Evolutionary conservation across 106 monocot genomes (phyloP), one percentile per base, ranked within the genome.

Genomic region (Dactylorhiza incarnata): DNA sequence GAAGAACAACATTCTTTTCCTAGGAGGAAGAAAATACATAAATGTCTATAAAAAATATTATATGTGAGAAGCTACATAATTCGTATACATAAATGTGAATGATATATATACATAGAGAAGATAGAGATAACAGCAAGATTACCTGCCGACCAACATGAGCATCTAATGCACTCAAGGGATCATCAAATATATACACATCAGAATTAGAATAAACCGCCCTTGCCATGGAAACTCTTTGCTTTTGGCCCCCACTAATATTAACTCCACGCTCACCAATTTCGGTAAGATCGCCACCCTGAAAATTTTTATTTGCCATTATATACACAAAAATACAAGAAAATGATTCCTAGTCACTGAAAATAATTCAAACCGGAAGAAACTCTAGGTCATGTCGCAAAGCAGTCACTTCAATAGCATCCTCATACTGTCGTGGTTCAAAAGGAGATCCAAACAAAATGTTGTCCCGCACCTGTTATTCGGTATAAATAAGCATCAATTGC

Each of bases 211-310:
- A 99, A 16, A 99, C 91, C 73, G 99, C 94, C 68, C 99, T 86
- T 83, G 99, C 99, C 99, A 99, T 88, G 61, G 99, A 99, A 76
- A 99, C 94, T 85, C 99, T 94, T 78, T 99, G 99, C 79, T 99
- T 99, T 77, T 99, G 99, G 46, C 99, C 99, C 61, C 99, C 99
- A 82, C 99, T 99, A 46, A 99, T 99, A 78, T 94, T 99, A 6
- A 99, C 99, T 65, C 99, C 99, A 75, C 99, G 89, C 86, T 99
- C 99, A 76, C 99, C 99, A 85, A 99, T 99, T 74, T 99, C 99
- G 56, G 99, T 99, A 47, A 99, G 89, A 82, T 99, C 99, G 54
- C 94, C 94, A 73, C 99, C 99, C 99, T 99, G 71, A 78, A 48
- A 71, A 71, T 0, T 3, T 46, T 20, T 45, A 24, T 73, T 63